Percentiles rank a stretch among this genome's conserved stretches.
Evolutionary conservation across 1,284 basidiomycete genomes (phyloP).

Genomic region (Trametes versicolor): DNA sequence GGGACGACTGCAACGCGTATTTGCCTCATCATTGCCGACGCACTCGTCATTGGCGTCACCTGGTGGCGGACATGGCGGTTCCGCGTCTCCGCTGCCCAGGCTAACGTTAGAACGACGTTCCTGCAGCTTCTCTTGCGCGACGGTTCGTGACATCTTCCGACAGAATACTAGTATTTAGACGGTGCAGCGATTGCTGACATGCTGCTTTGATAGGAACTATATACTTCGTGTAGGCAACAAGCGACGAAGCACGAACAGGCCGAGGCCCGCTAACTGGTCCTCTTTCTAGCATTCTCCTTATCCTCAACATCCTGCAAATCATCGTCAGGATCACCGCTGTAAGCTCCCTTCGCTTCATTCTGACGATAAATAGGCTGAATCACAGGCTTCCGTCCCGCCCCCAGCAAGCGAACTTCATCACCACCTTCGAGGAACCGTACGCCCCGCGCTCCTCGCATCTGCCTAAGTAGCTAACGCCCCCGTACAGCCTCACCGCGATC

Average conservation of each 20-base stretch:
- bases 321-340: slow-evolving; percentile 3
- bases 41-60: slow-evolving; percentile 17
- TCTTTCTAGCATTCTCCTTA: not conserved
- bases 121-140: slow-evolving; percentile 8
- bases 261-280: not conserved
- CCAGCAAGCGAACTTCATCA: slow-evolving; percentile 8
- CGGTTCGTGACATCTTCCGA: slow-evolving; percentile 1
- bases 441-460: not conserved
- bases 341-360: not conserved
- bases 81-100: not conserved
- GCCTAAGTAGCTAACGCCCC: not conserved
- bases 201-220: slow-evolving; percentile 5
- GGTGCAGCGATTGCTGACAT: not conserved
- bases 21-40: slow-evolving; percentile 17
- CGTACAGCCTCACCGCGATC: slow-evolving; percentile 13
- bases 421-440: slow-evolving; percentile 1
- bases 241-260: not conserved
- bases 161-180: not conserved
- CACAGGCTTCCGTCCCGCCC: no score
- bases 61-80: slow-evolving; percentile 17
- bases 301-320: slow-evolving; percentile 15
- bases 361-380: not conserved
- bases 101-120: slow-evolving; percentile 9
- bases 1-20: slow-evolving; percentile 18
- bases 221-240: slow-evolving; percentile 9